Percentiles rank a stretch among this genome's conserved stretches.
Evolutionary conservation across 768 basidiomycete species (phyloP).

Genomic region (Pluteus cervinus): DNA sequence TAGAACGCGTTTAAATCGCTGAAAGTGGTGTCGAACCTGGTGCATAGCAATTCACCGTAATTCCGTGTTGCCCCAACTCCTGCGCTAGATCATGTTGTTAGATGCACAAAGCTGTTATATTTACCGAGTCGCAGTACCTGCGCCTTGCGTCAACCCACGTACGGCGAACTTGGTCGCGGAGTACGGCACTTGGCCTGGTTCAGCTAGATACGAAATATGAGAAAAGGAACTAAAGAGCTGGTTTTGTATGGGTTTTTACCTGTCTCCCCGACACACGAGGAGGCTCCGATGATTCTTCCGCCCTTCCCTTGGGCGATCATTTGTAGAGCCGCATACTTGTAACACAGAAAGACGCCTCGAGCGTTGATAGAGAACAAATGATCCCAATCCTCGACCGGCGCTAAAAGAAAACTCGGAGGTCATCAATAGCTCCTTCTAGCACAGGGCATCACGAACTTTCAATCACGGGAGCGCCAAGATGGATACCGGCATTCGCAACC

Average conservation of each 20-base stretch:
- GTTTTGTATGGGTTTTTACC: slow-evolving; percentile 16
- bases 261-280: slow-evolving; percentile 31
- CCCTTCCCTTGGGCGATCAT: slow-evolving; percentile 40
- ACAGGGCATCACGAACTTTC: slow-evolving; percentile 15
- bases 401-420: slow-evolving; percentile 5
- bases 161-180: slow-evolving; percentile 33
- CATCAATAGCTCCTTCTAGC: neutral
- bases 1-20: no score
- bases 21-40: no score
- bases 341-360: slow-evolving; percentile 32
- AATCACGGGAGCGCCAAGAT: slow-evolving; percentile 12
- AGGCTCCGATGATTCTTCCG: slow-evolving; percentile 38
- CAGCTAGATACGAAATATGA: no score
- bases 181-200: slow-evolving; percentile 17
- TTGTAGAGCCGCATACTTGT: slow-evolving; percentile 31
- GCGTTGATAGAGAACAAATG: slow-evolving; percentile 26
- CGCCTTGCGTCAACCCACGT: slow-evolving; percentile 25
- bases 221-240: no score
- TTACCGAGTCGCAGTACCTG: slow-evolving; percentile 27
- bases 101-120: slow-evolving; percentile 1
- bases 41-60: slow-evolving; percentile 25
- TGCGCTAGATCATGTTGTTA: slow-evolving; percentile 8
- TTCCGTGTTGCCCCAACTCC: slow-evolving; percentile 20
- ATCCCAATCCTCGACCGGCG: slow-evolving; percentile 25
- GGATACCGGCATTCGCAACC: slow-evolving; percentile 27